Base-by-base conservation (phyloP, 176 grass and related monocot species). In the Oryza meyeriana region DNA sequence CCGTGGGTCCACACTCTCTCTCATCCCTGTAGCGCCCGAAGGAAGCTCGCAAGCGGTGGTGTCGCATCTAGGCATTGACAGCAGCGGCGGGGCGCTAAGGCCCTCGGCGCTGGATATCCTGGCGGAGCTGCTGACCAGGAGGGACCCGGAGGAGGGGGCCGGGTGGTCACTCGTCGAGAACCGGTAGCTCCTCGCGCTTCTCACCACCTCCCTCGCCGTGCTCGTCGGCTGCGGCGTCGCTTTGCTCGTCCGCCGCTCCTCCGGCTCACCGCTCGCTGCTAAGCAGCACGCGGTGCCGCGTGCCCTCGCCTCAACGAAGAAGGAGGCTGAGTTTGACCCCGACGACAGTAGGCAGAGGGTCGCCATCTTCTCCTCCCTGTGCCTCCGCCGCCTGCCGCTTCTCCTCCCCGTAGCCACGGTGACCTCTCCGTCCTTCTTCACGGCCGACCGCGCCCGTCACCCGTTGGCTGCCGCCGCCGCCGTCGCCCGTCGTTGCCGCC, bases 181-280 rank as follows among this genome's bases (percentile, higher is more conserved):
- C 64, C 75, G 85, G 72, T 63, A 91, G 72, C 45, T 85, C 10
- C 75, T 99, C 39, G 78, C 89, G 31, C 79, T 77, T 7, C 83
- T 92, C 78, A 85, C 91, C 33, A 87, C 92, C 24, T 94, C 90
- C 1, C 86, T 99, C 68, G 88, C 88, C 18, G 84, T 90, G 50
- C 83, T 99, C 69, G 85, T 93, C 63, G 96, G 93, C n/a, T 91
- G 91, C 84, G 91, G 79, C 18, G 85, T 91, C 64, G 81, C 94
- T 22, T 81, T 99, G 68, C 84, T 99, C 72, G 82, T 90, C 76
- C 87, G 86, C 76, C 86, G 89, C 62, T 88, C 87, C 39, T 6
- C 48, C 47, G 29, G 44, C 10, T 14, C 78, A 61, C 38, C 61
- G 14, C 12, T 73, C 72, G 16, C 73, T 27, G 61, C 66, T 6